Percentiles rank a stretch among this genome's conserved stretches.
These are phyloP conservation scores for Ceratocystis lukuohia DNA, from an alignment of 2,329 filamentous ascomycete genomes.

Conservation along the genomic window DNA sequence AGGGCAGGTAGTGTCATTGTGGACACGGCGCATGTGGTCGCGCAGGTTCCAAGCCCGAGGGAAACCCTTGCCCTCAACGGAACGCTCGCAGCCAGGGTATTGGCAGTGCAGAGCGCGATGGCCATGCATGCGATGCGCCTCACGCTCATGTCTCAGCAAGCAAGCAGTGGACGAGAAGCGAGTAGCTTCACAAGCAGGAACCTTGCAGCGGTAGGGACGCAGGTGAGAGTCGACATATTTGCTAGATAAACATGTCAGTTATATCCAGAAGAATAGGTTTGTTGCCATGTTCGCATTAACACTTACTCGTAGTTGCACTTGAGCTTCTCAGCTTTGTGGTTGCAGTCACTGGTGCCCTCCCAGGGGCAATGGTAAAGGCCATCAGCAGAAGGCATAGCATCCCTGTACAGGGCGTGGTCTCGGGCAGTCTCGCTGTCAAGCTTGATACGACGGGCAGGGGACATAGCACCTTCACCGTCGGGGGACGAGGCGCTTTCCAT, in stretches of 20 bases:
- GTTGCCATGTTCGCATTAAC: no score
- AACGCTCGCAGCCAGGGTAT: constrained; percentile 76
- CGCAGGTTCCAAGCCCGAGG: constrained; percentile 89
- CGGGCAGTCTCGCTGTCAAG: constrained; percentile 45
- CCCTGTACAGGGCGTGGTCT: constrained; percentile 60
- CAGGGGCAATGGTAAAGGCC: constrained; percentile 91
- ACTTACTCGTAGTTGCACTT: constrained; percentile 99
- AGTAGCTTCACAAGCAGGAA: constrained; percentile 65
- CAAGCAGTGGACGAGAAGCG: constrained; percentile 93
- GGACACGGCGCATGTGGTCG: constrained; percentile 95
- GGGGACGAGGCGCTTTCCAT: neutral
- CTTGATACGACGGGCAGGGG: constrained; percentile 35
- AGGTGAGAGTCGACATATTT: constrained; percentile 96
- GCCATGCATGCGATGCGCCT: constrained; percentile 90
- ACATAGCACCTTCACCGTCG: constrained; percentile 28
- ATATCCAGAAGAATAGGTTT: neutral
- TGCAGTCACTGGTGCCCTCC: constrained; percentile 57
- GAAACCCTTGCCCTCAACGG: constrained; percentile 72
- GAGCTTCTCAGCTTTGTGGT: constrained; percentile 84
- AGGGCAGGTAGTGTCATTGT: constrained; percentile 44
- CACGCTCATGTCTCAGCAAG: constrained; percentile 83
- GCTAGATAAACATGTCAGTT: constrained; percentile 34
- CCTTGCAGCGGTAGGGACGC: constrained; percentile 93
- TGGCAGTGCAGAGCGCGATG: constrained; percentile 87
- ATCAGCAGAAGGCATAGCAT: constrained; percentile 49